Percentiles rank a stretch among this genome's conserved stretches.
Evolutionary conservation across 108 stramenopile genomes (phyloP).

Genomic region (Schizochytrium sp.): DNA sequence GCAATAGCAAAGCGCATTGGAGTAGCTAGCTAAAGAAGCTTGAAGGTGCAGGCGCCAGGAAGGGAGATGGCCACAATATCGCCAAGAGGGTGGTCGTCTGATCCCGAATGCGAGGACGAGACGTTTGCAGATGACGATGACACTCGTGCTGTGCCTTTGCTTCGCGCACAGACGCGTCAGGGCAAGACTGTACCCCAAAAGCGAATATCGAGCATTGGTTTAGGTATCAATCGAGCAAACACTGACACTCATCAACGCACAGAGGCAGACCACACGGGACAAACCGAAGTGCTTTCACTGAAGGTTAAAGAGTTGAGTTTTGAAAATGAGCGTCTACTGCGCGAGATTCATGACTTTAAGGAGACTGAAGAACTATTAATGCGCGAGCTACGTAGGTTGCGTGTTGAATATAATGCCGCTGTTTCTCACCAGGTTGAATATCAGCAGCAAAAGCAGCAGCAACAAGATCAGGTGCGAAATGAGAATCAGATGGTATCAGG

Average conservation of each 20-base stretch:
- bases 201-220: neutral
- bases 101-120: constrained; percentile 14
- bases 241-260: neutral
- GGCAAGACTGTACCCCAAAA: neutral
- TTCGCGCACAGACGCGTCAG: neutral
- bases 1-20: too few relatives aligned
- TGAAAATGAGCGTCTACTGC: neutral
- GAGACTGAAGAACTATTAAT: constrained; percentile 15
- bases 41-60: too few relatives aligned
- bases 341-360: neutral
- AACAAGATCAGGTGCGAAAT: neutral
- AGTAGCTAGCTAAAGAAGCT: too few relatives aligned
- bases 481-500: neutral
- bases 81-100: constrained; percentile 46
- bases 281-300: neutral
- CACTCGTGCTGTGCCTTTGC: neutral
- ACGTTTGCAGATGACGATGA: constrained; percentile 20
- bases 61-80: neutral
- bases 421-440: constrained; percentile 5
- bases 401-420: neutral
- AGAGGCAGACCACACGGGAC: neutral
- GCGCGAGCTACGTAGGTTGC: constrained; percentile 45
- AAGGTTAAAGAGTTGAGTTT: neutral
- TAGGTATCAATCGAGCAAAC: too few relatives aligned
- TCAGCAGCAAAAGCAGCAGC: neutral